phyloP scores from a whole-genome alignment of 179 eudicot genomes.

The Silene noctiflora region DNA sequence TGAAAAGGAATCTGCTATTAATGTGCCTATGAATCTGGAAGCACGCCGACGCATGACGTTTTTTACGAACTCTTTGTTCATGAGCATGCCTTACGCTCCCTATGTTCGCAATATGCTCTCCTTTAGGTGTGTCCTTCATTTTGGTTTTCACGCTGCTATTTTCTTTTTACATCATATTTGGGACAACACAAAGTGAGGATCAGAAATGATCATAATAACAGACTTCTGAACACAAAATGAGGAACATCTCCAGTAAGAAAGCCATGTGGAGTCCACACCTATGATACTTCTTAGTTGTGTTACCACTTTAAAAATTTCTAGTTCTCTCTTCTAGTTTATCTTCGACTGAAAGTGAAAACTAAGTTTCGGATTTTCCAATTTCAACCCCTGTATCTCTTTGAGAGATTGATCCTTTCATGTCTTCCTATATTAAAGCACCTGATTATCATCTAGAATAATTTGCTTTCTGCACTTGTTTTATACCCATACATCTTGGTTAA shows the following conservation, averaged over 20 bases:
- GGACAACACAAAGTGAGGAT: neutral
- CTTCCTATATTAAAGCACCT: neutral
- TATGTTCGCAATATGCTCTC: constrained; percentile 97
- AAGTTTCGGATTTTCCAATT: too few relatives aligned
- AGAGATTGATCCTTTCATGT: neutral
- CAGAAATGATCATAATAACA: neutral
- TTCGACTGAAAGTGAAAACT: neutral
- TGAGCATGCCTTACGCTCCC: constrained; percentile 97
- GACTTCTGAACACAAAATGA: neutral
- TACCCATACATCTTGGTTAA: neutral
- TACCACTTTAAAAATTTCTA: neutral
- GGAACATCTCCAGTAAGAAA: neutral
- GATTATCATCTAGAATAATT: neutral
- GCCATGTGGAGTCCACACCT: neutral
- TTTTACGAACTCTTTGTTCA: constrained; percentile 92
- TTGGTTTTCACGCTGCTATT: constrained; percentile 3
- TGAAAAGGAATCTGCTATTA: constrained; percentile 93
- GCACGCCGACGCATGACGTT: constrained; percentile 98
- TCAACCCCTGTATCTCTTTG: neutral
- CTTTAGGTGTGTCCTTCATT: constrained; percentile 63
- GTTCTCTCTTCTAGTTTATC: neutral
- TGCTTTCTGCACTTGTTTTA: neutral
- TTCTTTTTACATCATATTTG: neutral
- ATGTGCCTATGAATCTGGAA: constrained; percentile 94
- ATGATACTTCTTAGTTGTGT: neutral